Base-by-base conservation (phyloP, 2,329 filamentous ascomycete genomes). In the Trichophyton equinum region DNA sequence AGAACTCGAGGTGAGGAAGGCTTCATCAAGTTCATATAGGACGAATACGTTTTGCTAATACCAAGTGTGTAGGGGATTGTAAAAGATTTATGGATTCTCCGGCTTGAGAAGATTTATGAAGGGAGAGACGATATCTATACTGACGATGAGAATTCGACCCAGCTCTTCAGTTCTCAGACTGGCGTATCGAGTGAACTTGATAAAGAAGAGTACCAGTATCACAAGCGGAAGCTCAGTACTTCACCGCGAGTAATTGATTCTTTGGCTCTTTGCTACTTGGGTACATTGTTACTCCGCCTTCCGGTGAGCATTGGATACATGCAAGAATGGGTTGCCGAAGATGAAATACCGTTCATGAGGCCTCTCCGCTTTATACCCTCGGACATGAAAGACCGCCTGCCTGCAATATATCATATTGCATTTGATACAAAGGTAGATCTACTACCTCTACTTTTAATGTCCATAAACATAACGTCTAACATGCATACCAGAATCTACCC, bases 21-120 rank as follows among this genome's bases (percentile, higher is more conserved):
- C 62, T 53, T 18, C 11, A 20, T n/a, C 25, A 18, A 6, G 27
- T 25, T 8, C 7, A 18, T 36, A 18, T 13, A 20, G 8, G 5
- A 13, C n/a, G 30, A 13, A 53, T n/a, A 7, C 6, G 27, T 55
- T 53, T 36, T 25, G 20, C 25, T 65, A 42, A 59, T 62, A 27
- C 25, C 15, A 47, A 51, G 46, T 36, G n/a, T n/a, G 40, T 62
- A 81, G 76, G 67, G 77, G 6, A 79, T 95, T 8, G 84, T 95
- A 4, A 83, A 85, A 62, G 91, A 96, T 70, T 80, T 99, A 13
- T 99, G 94, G 92, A 80, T 86, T 59, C 75, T 96, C 58, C 83
- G 89, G 58, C 77, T 91, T 42, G 79, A 82, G 57, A 80, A 78
- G 55, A 75, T 89, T 38, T 76, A 76, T 56, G 71, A 72, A 63